phyloP scores from a whole-genome alignment of 768 basidiomycete genomes.

The Agrocybe praecox region DNA sequence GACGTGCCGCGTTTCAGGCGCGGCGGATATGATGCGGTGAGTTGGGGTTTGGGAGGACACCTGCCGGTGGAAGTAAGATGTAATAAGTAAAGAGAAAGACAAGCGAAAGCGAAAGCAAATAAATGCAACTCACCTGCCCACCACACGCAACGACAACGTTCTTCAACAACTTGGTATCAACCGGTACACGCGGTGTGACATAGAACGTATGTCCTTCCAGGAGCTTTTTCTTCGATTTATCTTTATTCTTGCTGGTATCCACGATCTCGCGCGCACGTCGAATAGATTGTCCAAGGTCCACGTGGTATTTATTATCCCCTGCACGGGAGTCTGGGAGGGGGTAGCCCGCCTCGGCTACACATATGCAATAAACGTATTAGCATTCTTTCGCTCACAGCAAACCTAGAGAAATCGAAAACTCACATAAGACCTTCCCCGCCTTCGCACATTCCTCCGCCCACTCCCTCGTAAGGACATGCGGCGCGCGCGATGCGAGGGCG shows the following conservation, averaged over 20 bases:
- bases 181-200: constrained; percentile 64
- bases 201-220: constrained; percentile 74
- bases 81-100: not conserved
- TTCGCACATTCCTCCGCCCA: constrained; percentile 71
- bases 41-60: constrained; percentile 53
- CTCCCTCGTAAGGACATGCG: constrained; percentile 60
- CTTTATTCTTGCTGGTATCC: constrained; percentile 22
- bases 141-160: constrained; percentile 71
- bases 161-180: constrained; percentile 64
- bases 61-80: constrained; percentile 10
- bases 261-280: constrained; percentile 52
- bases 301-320: constrained; percentile 62
- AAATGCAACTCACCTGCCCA: constrained; percentile 54
- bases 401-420: constrained; percentile 25
- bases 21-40: constrained; percentile 51
- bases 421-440: constrained; percentile 64
- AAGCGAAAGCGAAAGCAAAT: not conserved
- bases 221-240: constrained; percentile 33
- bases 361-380: not conserved
- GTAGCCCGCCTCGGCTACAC: constrained; percentile 65
- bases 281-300: constrained; percentile 65
- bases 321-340: constrained; percentile 58
- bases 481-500: constrained; percentile 60
- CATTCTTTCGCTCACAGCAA: not conserved
- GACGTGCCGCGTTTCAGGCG: constrained; percentile 52